Evolutionary conservation across 202 grass and related monocot species (phyloP), one percentile per base, ranked within the genome.

Genomic region (Saccharum hybrid): DNA sequence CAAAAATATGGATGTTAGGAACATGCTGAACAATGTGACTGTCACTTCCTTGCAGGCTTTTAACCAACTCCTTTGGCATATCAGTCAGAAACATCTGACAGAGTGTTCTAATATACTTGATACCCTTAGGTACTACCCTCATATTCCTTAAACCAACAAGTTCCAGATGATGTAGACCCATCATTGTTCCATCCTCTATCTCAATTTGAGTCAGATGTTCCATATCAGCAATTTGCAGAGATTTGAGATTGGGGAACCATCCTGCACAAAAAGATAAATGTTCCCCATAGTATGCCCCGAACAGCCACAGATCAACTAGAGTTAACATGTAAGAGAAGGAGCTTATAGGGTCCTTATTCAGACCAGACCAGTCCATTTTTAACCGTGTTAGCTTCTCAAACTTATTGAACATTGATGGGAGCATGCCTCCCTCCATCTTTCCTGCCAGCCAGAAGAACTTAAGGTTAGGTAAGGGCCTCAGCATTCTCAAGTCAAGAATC

Each of bases 241-340:
- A 3, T n/a, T 63, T 76, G 56, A 88, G 81, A 5, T 88, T 87
- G 8, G 81, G 85, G 66, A 91, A 91, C 80, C 84, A 87, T 38
- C 71, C 81, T 23, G 16, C 22, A 71, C 7, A 31, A 49, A 91
- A 91, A 13, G 37, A 48, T 37, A 91, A 40, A 6, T 71, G 10
- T 63, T 76, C 40, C 38, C 89, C 89, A 40, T 33, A 19, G 13
- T 88, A 91, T 16, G 81, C 76, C 13, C 65, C 51, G 16, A 11
- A 4, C n/a, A 88, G 70, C 15, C 7, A 8, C n/a, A 91, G 49
- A 4, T 19, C 22, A 48, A 72, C 71, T 30, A 91, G 72, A 80
- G 77, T 88, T 16, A n/a, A 7, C 38, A 88, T 78, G 42, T 45
- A 48, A 80, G 67, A 78, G 4, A 90, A 82, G 9, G 67, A 74